These are phyloP conservation scores for Aspergillus sp. DNA, from an alignment of 2,329 filamentous ascomycete genomes.

Conservation along the genomic window DNA sequence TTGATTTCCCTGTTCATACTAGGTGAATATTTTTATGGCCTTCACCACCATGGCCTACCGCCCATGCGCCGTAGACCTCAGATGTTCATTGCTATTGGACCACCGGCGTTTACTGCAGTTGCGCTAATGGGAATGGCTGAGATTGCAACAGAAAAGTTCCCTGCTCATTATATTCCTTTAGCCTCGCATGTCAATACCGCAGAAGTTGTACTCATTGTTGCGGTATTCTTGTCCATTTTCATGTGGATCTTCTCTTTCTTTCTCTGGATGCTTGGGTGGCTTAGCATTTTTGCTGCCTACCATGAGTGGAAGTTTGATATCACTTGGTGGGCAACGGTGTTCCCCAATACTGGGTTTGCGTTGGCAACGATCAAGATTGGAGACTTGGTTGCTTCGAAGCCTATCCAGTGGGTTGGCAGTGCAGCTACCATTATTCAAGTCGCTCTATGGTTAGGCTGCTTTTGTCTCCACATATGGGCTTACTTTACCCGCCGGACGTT, in stretches of 20 bases:
- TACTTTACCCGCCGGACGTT: neutral
- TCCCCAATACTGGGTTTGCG: neutral
- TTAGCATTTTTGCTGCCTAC: neutral
- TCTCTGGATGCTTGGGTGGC: neutral
- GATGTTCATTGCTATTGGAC: neutral
- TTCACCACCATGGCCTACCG: neutral
- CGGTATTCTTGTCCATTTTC: neutral
- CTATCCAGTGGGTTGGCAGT: neutral
- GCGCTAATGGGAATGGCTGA: slow-evolving; percentile 4
- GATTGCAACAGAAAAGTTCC: neutral
- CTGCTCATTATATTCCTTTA: neutral
- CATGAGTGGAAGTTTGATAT: neutral
- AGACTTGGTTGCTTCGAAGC: neutral
- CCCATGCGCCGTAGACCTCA: neutral
- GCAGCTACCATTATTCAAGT: neutral
- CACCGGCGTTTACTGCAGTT: neutral
- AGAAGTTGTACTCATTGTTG: neutral
- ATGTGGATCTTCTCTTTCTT: neutral
- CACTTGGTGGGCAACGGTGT: neutral
- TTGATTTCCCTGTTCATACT: neutral
- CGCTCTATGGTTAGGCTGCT: neutral
- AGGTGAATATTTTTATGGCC: neutral
- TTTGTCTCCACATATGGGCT: neutral
- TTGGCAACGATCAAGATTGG: neutral
- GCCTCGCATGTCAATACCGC: neutral